Conservation (phyloP, 306 rosid genomes). For the Castanea sativa region DNA sequence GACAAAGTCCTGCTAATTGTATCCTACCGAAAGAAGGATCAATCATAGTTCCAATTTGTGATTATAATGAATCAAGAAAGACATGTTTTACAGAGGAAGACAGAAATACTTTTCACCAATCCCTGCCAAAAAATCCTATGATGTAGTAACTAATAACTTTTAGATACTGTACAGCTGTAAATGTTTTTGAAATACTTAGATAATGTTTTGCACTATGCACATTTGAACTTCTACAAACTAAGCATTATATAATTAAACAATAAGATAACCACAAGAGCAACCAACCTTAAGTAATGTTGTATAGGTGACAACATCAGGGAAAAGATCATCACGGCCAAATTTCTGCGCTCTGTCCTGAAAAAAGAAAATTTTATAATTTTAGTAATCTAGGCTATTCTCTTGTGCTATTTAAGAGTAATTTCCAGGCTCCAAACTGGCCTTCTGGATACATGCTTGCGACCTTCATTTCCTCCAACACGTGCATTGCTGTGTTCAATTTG, state of each 20-base stretch:
- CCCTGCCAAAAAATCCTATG: neutral
- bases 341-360: constrained; percentile 51
- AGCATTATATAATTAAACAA: neutral
- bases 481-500: constrained; percentile 61
- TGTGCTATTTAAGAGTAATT: constrained; percentile 3
- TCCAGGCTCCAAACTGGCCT: constrained; percentile 50
- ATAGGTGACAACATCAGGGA: constrained; percentile 78
- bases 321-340: constrained; percentile 35
- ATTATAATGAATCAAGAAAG: neutral
- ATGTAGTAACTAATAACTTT: neutral
- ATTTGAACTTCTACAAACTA: no score
- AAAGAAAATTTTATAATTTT: constrained; percentile 15
- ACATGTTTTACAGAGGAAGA: neutral
- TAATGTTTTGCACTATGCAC: neutral
- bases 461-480: constrained; percentile 79
- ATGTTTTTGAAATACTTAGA: neutral
- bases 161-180: neutral
- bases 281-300: constrained; percentile 70
- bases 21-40: neutral
- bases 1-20: neutral
- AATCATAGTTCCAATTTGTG: neutral
- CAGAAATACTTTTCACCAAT: neutral
- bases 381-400: constrained; percentile 22
- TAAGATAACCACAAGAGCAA: constrained; percentile 11
- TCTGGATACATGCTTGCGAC: constrained; percentile 45